These are phyloP conservation scores for Exophiala dermatitidis DNA, from an alignment of 2,329 filamentous ascomycete species.

Conservation along the genomic window DNA sequence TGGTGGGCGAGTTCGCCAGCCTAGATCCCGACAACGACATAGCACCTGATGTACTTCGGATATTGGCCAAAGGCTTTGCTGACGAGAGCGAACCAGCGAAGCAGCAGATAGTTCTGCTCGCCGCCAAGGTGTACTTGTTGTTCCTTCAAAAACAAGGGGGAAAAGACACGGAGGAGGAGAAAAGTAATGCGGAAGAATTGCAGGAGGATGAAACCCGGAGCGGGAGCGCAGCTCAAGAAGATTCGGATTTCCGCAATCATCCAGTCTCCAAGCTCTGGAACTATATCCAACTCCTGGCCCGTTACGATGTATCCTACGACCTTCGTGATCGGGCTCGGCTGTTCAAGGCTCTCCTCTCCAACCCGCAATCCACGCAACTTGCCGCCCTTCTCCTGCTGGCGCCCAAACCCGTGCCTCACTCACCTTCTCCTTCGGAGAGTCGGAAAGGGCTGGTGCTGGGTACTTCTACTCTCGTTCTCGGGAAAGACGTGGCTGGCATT, in stretches of 20 bases:
- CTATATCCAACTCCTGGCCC: conserved; percentile 73
- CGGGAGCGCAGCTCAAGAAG: neutral
- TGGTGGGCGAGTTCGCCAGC: conserved; percentile 89
- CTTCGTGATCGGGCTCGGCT: conserved; percentile 84
- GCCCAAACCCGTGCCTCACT: conserved; percentile 87
- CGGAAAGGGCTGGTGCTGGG: conserved; percentile 72
- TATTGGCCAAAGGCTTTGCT: conserved; percentile 76
- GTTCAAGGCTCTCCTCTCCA: conserved; percentile 74
- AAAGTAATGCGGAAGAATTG: conserved; percentile 2
- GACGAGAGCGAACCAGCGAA: conserved; percentile 81
- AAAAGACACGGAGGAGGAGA: conserved; percentile 23
- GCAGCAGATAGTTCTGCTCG: conserved; percentile 82
- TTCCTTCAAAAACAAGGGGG: conserved; percentile 50
- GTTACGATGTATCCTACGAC: conserved; percentile 93
- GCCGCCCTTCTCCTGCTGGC: conserved; percentile 85
- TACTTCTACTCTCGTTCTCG: conserved; percentile 77
- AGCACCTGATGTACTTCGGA: conserved; percentile 82
- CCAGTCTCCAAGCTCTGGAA: conserved; percentile 72
- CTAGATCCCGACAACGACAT: conserved; percentile 77
- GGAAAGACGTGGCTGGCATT: conserved; percentile 59
- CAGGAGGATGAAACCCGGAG: conserved; percentile 31
- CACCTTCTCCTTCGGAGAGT: conserved; percentile 78
- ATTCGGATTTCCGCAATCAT: conserved; percentile 44
- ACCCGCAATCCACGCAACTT: conserved; percentile 68
- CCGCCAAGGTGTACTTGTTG: conserved; percentile 94